These are phyloP conservation scores for Heracleum sosnowskyi DNA, from an alignment of 129 eudicot species.

Conservation along the genomic window DNA sequence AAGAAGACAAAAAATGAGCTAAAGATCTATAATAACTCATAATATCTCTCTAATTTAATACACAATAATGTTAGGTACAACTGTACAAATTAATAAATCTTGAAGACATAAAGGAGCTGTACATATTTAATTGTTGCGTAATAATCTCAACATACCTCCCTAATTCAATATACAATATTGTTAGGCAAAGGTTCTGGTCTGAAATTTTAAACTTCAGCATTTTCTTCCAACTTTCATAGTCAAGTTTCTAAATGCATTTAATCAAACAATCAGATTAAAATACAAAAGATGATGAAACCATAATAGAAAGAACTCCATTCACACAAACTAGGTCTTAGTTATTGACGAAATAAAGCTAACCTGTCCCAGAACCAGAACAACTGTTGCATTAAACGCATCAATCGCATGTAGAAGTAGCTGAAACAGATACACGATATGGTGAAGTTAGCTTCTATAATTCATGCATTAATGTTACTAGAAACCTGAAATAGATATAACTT, in stretches of 20 bases:
- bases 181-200: not conserved
- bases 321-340: not conserved
- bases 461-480: not conserved
- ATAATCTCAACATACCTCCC: not conserved
- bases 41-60: not conserved
- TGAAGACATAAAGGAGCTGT: not conserved
- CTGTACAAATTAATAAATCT: not conserved
- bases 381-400: slow-evolving; percentile 72
- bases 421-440: slow-evolving; percentile 14
- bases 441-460: not conserved
- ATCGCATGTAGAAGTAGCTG: slow-evolving; percentile 94
- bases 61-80: not conserved
- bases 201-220: not conserved
- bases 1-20: not conserved
- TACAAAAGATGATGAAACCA: not conserved
- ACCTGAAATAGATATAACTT: not conserved
- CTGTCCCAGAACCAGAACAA: slow-evolving; percentile 95
- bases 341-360: slow-evolving; percentile 22
- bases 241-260: not conserved
- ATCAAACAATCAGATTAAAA: not conserved
- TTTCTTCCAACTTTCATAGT: not conserved
- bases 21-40: not conserved
- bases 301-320: not conserved
- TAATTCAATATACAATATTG: not conserved
- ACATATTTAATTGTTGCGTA: not conserved